Conservation (phyloP, 164 flowering plant genomes). For the Tetracentron sinense region DNA sequence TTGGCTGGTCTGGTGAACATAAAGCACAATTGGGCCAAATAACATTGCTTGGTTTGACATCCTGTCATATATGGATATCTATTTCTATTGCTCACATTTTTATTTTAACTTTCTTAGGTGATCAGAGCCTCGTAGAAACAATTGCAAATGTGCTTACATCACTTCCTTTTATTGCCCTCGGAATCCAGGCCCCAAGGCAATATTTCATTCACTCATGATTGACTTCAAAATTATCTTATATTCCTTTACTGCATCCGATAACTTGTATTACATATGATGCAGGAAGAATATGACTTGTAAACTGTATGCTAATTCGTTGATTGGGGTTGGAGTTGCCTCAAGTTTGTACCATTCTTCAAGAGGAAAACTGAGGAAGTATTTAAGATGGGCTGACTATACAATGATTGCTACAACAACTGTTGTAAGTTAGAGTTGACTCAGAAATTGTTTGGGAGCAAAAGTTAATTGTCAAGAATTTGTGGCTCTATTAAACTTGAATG, state of each 20-base stretch:
- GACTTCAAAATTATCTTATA: slow-evolving; percentile 19
- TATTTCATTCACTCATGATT: slow-evolving; percentile 9
- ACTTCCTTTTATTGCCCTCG: slow-evolving; percentile 84
- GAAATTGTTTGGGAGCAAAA: neutral
- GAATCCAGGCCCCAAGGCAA: slow-evolving; percentile 84
- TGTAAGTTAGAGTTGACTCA: slow-evolving; percentile 29
- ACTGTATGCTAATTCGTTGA: slow-evolving; percentile 75
- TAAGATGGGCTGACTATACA: slow-evolving; percentile 71
- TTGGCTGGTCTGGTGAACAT: neutral
- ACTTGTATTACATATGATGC: slow-evolving; percentile 17
- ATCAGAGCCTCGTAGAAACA: slow-evolving; percentile 52
- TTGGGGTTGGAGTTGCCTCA: slow-evolving; percentile 84
- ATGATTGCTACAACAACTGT: slow-evolving; percentile 80
- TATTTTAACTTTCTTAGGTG: slow-evolving; percentile 39
- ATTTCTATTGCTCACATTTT: slow-evolving; percentile 4
- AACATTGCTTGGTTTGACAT: neutral
- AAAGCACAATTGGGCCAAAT: too few species aligned
- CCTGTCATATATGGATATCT: neutral
- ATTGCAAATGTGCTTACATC: slow-evolving; percentile 89
- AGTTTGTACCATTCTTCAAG: slow-evolving; percentile 64
- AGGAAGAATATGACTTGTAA: slow-evolving; percentile 69
- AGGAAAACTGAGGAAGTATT: slow-evolving; percentile 44
- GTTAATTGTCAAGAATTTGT: too few species aligned
- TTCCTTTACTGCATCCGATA: slow-evolving; percentile 2
- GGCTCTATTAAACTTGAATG: too few species aligned